Evolutionary conservation across 1,284 basidiomycete genomes (phyloP).

Genomic region (Irpex sp.): DNA sequence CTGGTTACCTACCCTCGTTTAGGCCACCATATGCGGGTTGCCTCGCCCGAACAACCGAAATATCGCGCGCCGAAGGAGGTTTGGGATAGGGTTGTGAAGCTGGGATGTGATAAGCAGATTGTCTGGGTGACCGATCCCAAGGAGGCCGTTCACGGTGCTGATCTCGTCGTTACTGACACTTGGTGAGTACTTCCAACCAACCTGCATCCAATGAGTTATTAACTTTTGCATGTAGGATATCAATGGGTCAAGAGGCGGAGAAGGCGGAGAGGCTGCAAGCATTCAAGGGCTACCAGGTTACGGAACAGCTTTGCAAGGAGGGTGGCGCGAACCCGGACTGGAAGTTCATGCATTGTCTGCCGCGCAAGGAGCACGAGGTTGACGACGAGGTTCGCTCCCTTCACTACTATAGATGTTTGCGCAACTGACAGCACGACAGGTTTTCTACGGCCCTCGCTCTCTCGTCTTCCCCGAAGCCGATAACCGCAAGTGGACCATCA

Average conservation of each 20-base stretch:
- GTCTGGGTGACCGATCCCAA: conserved; percentile 77
- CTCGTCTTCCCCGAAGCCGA: conserved; percentile 76
- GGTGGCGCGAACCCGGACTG: conserved; percentile 86
- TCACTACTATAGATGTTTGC: background rate
- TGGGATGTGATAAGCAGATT: conserved; percentile 70
- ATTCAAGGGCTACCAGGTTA: conserved; percentile 94
- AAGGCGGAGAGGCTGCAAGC: conserved; percentile 86
- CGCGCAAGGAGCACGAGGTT: conserved; percentile 90
- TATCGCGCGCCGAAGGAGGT: conserved; percentile 82
- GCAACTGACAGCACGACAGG: conserved; percentile 33
- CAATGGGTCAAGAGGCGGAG: conserved; percentile 98
- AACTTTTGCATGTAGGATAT: conserved; percentile 62
- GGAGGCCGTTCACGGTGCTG: conserved; percentile 87
- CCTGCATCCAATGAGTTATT: background rate
- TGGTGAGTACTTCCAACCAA: conserved; percentile 52
- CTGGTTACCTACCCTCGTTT: conserved; percentile 91
- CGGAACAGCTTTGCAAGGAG: conserved; percentile 75
- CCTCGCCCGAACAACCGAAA: conserved; percentile 59
- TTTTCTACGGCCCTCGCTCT: conserved; percentile 75
- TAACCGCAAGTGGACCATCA: conserved; percentile 93
- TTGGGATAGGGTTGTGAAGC: conserved; percentile 71
- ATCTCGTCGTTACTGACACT: conserved; percentile 94
- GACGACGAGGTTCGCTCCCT: conserved; percentile 74
- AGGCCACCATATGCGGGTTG: conserved; percentile 85
- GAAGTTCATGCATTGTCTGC: conserved; percentile 97